Percentiles rank a stretch among this genome's conserved stretches.
These are phyloP conservation scores for Ailanthus altissimus DNA, from an alignment of 345 rosid species.

Conservation along the genomic window DNA sequence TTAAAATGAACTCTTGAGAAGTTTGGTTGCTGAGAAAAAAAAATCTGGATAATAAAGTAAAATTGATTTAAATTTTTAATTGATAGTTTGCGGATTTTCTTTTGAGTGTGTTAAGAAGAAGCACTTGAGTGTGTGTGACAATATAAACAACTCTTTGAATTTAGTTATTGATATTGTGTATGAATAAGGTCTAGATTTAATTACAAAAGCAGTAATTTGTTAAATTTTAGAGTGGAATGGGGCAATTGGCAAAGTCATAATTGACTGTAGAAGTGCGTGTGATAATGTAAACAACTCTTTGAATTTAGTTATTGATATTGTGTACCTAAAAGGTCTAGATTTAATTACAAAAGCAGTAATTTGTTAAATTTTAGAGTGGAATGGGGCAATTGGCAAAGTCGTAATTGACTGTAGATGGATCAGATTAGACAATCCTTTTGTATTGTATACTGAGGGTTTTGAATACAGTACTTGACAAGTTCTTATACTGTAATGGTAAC, in stretches of 20 bases:
- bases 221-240: background rate
- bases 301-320: background rate
- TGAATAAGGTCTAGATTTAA: background rate
- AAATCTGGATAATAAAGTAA: background rate
- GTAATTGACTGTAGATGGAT: background rate
- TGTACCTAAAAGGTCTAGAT: background rate
- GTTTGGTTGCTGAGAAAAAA: constrained; percentile 17
- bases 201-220: background rate
- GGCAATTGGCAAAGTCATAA: background rate
- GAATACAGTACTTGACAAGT: background rate
- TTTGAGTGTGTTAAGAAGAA: background rate
- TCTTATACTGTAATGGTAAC: background rate
- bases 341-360: background rate
- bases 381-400: background rate
- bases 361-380: background rate
- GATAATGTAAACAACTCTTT: background rate
- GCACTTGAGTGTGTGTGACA: background rate
- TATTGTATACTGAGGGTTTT: background rate
- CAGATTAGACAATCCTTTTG: background rate
- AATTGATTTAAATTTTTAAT: background rate
- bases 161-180: background rate
- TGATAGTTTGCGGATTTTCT: background rate
- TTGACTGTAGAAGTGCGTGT: background rate
- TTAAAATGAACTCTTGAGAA: background rate
- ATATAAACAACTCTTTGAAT: background rate